Conservation (phyloP, 179 eudicot genomes). For the Actinidia chinensis region DNA sequence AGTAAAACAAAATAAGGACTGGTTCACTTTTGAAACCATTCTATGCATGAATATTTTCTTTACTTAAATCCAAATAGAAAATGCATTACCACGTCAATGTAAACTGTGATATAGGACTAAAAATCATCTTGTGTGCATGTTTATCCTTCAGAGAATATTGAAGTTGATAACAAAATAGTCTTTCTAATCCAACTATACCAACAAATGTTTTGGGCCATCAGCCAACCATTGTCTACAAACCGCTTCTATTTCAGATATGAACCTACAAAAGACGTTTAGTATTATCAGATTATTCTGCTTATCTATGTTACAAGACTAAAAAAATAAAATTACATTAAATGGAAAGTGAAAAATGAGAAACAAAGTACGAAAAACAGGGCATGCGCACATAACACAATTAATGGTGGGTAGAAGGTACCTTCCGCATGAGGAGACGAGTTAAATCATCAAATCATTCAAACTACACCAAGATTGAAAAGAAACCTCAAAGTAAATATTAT, state of each 20-base stretch:
- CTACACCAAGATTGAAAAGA: constrained; percentile 36
- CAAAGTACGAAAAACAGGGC: neutral
- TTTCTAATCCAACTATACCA: constrained; percentile 48
- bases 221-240: constrained; percentile 92
- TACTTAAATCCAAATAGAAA: neutral
- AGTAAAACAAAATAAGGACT: neutral
- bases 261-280: constrained; percentile 41
- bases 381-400: neutral
- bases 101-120: neutral
- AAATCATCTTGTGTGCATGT: neutral
- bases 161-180: neutral
- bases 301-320: neutral
- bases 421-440: constrained; percentile 97
- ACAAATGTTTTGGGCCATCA: constrained; percentile 69
- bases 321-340: neutral
- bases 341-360: neutral
- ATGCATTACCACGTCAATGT: neutral
- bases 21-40: neutral
- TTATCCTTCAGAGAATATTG: constrained; percentile 9
- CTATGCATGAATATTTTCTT: neutral
- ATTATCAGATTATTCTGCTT: neutral
- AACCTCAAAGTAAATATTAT: neutral
- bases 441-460: constrained; percentile 90
- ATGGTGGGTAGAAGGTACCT: constrained; percentile 46
- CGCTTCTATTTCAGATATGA: constrained; percentile 93